These are phyloP conservation scores for Dimocarpus longan DNA, from an alignment of 345 rosid genomes.

Conservation along the genomic window DNA sequence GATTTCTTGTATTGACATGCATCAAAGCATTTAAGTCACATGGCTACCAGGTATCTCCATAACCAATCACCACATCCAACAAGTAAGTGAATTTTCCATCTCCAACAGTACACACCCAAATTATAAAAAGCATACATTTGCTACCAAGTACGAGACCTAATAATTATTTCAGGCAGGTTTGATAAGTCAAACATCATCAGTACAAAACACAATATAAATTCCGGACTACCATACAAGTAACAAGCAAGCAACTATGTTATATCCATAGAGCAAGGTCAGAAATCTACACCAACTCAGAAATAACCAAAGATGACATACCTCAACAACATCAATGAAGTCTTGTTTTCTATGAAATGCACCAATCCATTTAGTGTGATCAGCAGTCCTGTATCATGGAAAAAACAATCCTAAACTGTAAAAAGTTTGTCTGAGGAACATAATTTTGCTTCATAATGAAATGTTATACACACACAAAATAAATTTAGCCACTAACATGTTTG, in stretches of 20 bases:
- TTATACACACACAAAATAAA: not conserved
- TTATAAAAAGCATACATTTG: no score
- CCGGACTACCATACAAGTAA: not conserved
- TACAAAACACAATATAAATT: not conserved
- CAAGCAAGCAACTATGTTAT: not conserved
- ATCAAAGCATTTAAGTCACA: not conserved
- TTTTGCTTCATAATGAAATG: not conserved
- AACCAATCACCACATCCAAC: not conserved
- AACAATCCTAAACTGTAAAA: not conserved
- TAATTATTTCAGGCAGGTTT: no score
- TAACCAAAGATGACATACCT: constrained; percentile 45
- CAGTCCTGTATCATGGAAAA: constrained; percentile 55
- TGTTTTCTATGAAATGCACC: constrained; percentile 83
- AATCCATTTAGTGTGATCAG: constrained; percentile 92
- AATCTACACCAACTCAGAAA: not conserved
- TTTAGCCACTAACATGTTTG: not conserved
- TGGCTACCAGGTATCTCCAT: not conserved
- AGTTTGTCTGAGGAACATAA: not conserved
- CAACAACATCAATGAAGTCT: constrained; percentile 89
- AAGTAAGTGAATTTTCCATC: no score
- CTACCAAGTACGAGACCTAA: no score
- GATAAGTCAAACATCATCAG: not conserved
- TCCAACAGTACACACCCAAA: no score
- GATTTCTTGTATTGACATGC: not conserved
- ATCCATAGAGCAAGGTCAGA: not conserved